A percentile compares a stretch with the other conserved stretches of the same genome.
These are phyloP conservation scores for Neofusicoccum laricinum DNA, from an alignment of 2,329 filamentous ascomycete species.

Conservation along the genomic window DNA sequence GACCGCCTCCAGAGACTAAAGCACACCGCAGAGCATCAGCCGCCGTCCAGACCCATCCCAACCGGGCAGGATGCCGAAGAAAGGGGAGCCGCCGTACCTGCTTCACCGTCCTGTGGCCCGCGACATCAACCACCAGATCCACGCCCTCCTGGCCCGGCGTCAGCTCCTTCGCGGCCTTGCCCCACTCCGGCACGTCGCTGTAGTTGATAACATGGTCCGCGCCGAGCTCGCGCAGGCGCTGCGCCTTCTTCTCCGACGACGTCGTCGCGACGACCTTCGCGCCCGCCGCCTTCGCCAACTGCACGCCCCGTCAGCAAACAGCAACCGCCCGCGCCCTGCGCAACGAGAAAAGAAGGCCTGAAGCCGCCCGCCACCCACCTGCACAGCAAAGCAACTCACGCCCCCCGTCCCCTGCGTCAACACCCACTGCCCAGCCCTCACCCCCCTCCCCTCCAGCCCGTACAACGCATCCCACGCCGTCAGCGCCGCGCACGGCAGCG, in stretches of 20 bases:
- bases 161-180: constrained; percentile 49
- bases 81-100: not conserved
- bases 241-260: constrained; percentile 49
- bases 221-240: constrained; percentile 50
- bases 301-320: not conserved
- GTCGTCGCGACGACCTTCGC: constrained; percentile 59
- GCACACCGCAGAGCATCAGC: constrained; percentile 44
- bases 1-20: constrained; percentile 50
- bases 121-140: constrained; percentile 64
- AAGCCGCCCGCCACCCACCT: constrained; percentile 31
- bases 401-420: constrained; percentile 69
- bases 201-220: constrained; percentile 60
- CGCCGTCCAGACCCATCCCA: constrained; percentile 24
- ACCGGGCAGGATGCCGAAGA: no score
- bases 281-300: constrained; percentile 52
- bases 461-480: constrained; percentile 55
- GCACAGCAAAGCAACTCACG: constrained; percentile 65
- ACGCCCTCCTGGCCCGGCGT: constrained; percentile 53
- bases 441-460: constrained; percentile 41
- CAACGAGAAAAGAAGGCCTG: not conserved
- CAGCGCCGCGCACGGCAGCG: constrained; percentile 44
- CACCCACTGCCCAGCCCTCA: constrained; percentile 47
- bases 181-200: constrained; percentile 52
- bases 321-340: no score
- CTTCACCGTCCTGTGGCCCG: constrained; percentile 58